Evolutionary conservation across 192 early-diverging fungal species (phyloP), one percentile per base, ranked within the genome.

Genomic region (Anaeromyces robustus): DNA sequence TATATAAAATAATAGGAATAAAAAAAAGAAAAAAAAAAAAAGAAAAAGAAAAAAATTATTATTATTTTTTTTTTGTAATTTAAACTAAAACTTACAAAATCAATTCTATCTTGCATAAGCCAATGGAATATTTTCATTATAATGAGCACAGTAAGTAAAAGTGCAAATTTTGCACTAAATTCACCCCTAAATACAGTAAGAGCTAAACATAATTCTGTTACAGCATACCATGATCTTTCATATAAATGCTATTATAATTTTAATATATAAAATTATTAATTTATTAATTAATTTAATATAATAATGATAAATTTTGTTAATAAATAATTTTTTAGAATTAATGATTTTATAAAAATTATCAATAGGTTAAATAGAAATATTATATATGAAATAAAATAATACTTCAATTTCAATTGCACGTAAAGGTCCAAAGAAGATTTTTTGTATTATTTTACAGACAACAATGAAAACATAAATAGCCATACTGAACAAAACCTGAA

Each of bases 111-210:
- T 82, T 93, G 91, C 59, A 92, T 89, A 77, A 99, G 87, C 97
- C 97, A 99, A 85, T 99, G 97, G 84, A 98, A 97, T 77, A 96
- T 92, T 83, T 98, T 97, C 59, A 95, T 88, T 81, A 97, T 93
- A 18, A 99, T 86, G 32, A 99, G 86, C n/a, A 94, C 86, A 3
- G 92, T 93, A 86, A 99, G 95, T 30, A 95, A 87, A 30, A 92
- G 86, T 18, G 96, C 87, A 80, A 96, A 97, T 29, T 86, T 92
- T 16, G 93, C 89, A 84, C 97, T 92, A 84, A 98, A 98, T 84
- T 97, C 95, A 84, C 97, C 96, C 39, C 95, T 89, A 86, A 99
- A 95, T 52, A 97, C 92, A 14, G 97, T 97, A 91, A 98, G 94
- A 29, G 96, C 96, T 52, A 99, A 86, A 83, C 94, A 95, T 7